Base-by-base conservation (phyloP, 2,329 filamentous ascomycete species). In the Paecilomyces niveus region DNA sequence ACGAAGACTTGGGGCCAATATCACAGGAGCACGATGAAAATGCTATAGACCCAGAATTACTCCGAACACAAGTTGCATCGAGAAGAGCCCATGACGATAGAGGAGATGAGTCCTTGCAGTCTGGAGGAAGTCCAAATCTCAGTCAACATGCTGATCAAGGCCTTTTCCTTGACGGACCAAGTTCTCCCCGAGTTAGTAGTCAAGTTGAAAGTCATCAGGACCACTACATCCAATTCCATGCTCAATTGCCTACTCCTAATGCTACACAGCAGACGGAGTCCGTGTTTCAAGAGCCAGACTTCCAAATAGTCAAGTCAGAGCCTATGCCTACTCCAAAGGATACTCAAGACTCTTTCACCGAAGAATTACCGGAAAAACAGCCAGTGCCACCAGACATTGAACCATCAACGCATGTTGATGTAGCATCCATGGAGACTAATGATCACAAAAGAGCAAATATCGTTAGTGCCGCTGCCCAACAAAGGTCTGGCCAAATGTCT, bases 201-300 rank as follows among this genome's bases (percentile, higher is more conserved):
- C 53, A 35, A 54, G 29, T 32, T 18, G 22, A 35, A 18, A 54
- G 26, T 5, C 10, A 18, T n/a, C n/a, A 1, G 18, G 32, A 35
- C 8, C 31, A 21, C 24, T 29, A 11, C 53, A 49, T 35, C 39
- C 54, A 49, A 8, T 51, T 10, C 29, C 33, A 33, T 39, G 55
- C 58, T 22, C 67, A 65, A 54, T 58, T 65, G 8, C 33, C 63
- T 10, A 68, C 65, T 8, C 63, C 66, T 26, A 64, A 64, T 35
- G 59, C 59, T 50, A 67, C 68, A 1, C 70, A 72, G 29, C 59
- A 63, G 29, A 45, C 33, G n/a, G 54, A 55, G 22, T 13, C n/a
- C 39, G 6, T 45, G 39, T 45, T 13, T 45, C 39, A n/a, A 24
- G 33, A 54, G 18, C 31, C 29, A 13, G 29, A 33, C 11, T n/a